These are phyloP conservation scores for Apiospora aurea DNA, from an alignment of 2,329 filamentous ascomycete species.

Conservation along the genomic window DNA sequence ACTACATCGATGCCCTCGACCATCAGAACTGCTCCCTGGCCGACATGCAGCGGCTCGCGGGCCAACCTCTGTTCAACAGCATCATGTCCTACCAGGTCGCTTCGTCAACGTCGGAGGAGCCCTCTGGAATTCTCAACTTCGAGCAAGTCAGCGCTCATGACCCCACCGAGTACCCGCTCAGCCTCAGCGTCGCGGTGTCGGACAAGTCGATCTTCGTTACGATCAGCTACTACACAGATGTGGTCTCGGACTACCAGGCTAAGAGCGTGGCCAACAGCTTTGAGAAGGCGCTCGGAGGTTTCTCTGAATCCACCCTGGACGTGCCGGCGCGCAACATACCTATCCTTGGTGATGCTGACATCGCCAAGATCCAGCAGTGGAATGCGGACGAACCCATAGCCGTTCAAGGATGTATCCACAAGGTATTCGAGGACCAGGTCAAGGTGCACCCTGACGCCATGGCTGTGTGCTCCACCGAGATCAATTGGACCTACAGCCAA, in stretches of 20 bases:
- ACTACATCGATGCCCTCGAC: constrained; percentile 53
- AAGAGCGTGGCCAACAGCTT: constrained; percentile 24
- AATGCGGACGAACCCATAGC: constrained; percentile 10
- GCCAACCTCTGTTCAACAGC: constrained; percentile 23
- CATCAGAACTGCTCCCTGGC: constrained; percentile 59
- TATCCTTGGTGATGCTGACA: constrained; percentile 13
- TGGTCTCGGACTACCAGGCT: constrained; percentile 24
- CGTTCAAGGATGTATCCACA: constrained; percentile 4
- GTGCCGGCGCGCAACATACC: constrained; percentile 18
- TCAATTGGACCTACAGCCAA: constrained; percentile 18
- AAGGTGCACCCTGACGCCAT: constrained; percentile 15
- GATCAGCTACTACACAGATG: constrained; percentile 26
- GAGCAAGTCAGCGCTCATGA: constrained; percentile 25
- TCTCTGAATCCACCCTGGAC: neutral
- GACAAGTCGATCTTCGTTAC: constrained; percentile 25
- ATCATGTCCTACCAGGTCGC: constrained; percentile 27
- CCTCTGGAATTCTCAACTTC: constrained; percentile 21
- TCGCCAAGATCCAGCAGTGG: constrained; percentile 24
- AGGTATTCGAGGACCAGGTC: constrained; percentile 25
- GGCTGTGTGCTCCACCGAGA: constrained; percentile 25
- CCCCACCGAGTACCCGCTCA: constrained; percentile 26
- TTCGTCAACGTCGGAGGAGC: neutral
- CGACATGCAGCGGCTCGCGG: constrained; percentile 47
- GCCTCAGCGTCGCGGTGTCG: constrained; percentile 24
- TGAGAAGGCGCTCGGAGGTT: constrained; percentile 22